Base-by-base conservation (phyloP, 1,139 yeast genomes). In the Suhomyces anneliseae region DNA sequence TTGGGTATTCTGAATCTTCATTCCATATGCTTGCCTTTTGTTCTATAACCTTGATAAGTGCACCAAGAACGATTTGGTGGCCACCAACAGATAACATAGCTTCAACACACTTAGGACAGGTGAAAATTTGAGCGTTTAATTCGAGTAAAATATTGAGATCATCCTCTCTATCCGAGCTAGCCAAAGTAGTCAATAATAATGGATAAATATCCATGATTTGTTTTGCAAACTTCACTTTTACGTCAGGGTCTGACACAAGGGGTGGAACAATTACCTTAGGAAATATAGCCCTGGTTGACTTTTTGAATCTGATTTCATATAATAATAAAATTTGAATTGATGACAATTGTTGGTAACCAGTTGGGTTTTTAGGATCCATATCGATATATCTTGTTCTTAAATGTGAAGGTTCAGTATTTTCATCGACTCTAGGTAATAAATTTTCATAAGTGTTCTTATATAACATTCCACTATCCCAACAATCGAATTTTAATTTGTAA, bases 91-190 rank as follows among this genome's bases (percentile, higher is more conserved):
- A 59, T 36, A 82, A 64, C 8, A 81, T 66, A 37, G 58, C 61
- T 42, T 69, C 64, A 1, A 82, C 76, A 34, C 82, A 79, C 8
- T 78, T 75, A 1, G 88, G 88, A 54, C 88, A 82, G 0, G 87
- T 82, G 60, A 83, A 82, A 14, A 85, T 65, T 56, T 87, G 95
- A 3, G 81, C 72, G 8, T 84, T 68, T 36, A 84, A 74, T 41
- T 84, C 84, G 33, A 70, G 63, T 42, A 84, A 53, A 5, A 81
- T 68, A 39, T 81, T 80, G 36, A 83, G 63, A 50, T 77, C 80
- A 51, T 86, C 87, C 60, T 87, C 93, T 48, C 92, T 70, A 58
- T 87, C 95, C 29, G 76, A 62, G 15, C 65, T 60, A 5, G 82
- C 79, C 49, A 75, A 66, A 6, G 76, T 70, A 2, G 70, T 68